Conservation (phyloP, 2,329 filamentous ascomycete species). For the Trichoderma guizhouense region DNA sequence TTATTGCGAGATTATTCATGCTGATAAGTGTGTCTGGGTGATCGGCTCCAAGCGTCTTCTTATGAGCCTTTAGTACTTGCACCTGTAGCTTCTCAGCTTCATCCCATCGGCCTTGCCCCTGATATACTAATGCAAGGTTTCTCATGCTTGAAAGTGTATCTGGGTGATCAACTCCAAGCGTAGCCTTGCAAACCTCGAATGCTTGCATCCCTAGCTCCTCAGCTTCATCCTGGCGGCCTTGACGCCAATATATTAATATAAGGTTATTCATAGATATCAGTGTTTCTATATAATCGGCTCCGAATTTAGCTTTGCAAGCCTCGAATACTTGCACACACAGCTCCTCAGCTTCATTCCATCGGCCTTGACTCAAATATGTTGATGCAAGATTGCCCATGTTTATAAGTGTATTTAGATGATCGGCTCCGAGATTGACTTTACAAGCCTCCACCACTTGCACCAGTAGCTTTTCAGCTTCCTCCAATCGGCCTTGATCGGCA, state of each 20-base stretch:
- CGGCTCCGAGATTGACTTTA: background rate
- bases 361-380: background rate
- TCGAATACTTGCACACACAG: background rate
- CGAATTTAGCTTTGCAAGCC: background rate
- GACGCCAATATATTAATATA: background rate
- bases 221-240: background rate
- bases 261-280: no score
- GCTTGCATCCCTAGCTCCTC: background rate
- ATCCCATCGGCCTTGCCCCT: background rate
- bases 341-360: background rate
- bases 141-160: fast-evolving
- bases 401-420: background rate
- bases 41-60: background rate
- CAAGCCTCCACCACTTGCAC: background rate
- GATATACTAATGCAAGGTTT: background rate
- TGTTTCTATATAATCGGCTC: no score
- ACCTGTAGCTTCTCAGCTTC: background rate
- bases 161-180: background rate
- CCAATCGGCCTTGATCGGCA: fast-evolving
- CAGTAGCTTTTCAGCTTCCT: background rate
- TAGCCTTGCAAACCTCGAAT: background rate
- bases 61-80: background rate
- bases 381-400: background rate
- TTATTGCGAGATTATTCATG: background rate
- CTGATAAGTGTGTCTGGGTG: background rate